Base-by-base conservation (phyloP, 2,329 filamentous ascomycete species). In the Colletotrichum tofieldiae region DNA sequence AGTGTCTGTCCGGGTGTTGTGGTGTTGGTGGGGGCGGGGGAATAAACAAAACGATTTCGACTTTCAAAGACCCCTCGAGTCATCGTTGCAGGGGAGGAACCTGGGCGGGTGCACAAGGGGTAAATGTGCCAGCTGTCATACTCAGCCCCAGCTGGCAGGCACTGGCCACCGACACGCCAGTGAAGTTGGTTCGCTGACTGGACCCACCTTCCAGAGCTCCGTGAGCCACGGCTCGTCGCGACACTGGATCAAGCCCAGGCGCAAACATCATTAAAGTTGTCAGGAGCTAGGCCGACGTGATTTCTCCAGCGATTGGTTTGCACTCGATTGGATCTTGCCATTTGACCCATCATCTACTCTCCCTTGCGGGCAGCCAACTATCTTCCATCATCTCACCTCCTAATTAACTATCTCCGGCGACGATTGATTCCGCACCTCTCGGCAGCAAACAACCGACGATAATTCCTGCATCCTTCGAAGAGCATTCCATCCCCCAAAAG, bases 1-100 rank as follows among this genome's bases (percentile, higher is more conserved):
- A 69, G 26, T 58, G 54, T 58, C 54, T 72, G 64, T 63, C 69
- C 41, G 29, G 52, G 59, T 60, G 58, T 67, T 54, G 54, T 72
- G 70, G 43, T 72, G 51, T 45, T 69, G 65, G 70, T 70, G 70
- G 70, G 70, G 70, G 60, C 63, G 70, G 70, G 70, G 70, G 60
- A 71, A 70, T 61, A 72, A 64, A 64, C 61, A 43, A 55, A 59
- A 69, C 52, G 65, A 70, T 64, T 72, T 72, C 66, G 55, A 64
- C 37, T 52, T 41, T 26, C 60, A 18, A 51, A 37, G 59, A 61
- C 65, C 65, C 49, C 60, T 60, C 65, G 61, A 70, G 39, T 65
- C 62, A 60, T 60, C 70, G 47, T 26, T 52, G 35, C 60, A 55
- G 49, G 70, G 70, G 60, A 11, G 45, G 52, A 35, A 37, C 70